Base-by-base conservation (phyloP, 176 grass and related monocot species). In the Oryza longistaminata region DNA sequence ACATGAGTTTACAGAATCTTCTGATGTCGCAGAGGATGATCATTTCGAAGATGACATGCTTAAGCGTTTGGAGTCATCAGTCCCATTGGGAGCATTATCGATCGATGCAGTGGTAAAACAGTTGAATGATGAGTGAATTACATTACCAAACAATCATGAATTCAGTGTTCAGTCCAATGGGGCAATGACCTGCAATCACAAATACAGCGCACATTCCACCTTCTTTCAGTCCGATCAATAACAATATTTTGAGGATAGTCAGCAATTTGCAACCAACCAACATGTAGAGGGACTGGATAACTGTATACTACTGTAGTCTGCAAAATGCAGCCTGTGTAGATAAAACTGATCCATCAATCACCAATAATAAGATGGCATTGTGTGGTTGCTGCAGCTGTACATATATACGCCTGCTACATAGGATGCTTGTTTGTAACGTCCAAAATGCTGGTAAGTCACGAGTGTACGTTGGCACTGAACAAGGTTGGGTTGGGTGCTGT, bases 41-140 rank as follows among this genome's bases (percentile, higher is more conserved):
- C 74, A 85, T 71, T 91, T 90, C 39, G 95, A 85, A 25, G 13
- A 69, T 35, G 74, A 81, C 66, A 83, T 86, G 88, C 11, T 86
- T n/a, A 66, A 88, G 73, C 90, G 90, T 44, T 53, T 91, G 7
- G 86, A 95, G 35, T 85, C 78, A 0, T 82, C 80, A 4, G 85
- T 74, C 17, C 91, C 91, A 7, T 76, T 90, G 75, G 96, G 96
- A 76, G 93, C 82, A 27, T 74, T 98, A 60, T 91, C 91, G 17
- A 87, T 94, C 29, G 93, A 95, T 39, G 72, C 60, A 11, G 79
- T 95, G 80, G 65, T 90, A 70, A 83, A 85, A 60, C 74, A 89
- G 27, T 53, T 92, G 42, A 84, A 74, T 65, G 50, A 58, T 6
- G 83, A 93, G 71, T 98, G 82, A 93, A 53, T 61, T 2, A 24